phyloP scores from a whole-genome alignment of 2,329 filamentous ascomycete genomes.

The Alternaria gaisen region DNA sequence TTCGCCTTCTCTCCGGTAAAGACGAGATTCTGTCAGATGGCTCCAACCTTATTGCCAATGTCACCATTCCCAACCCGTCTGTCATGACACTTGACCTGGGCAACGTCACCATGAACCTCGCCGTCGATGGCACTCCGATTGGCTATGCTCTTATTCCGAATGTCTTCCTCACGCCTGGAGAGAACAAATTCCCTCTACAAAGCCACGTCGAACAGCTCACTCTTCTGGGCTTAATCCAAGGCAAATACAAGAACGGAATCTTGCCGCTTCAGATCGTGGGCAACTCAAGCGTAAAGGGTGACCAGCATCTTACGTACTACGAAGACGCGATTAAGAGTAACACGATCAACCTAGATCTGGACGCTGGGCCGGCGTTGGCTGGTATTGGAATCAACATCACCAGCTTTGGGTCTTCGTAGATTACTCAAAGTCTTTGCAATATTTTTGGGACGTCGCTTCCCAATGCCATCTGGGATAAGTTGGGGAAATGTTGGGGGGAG shows the following conservation, averaged over 20 bases:
- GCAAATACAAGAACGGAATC: constrained; percentile 63
- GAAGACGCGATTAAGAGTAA: constrained; percentile 62
- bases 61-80: constrained; percentile 70
- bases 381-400: constrained; percentile 40
- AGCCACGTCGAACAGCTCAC: constrained; percentile 62
- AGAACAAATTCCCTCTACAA: constrained; percentile 64
- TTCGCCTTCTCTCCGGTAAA: constrained; percentile 56
- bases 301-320: constrained; percentile 65
- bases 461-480: background rate
- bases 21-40: constrained; percentile 52
- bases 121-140: constrained; percentile 60
- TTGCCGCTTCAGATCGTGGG: constrained; percentile 66
- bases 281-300: constrained; percentile 60
- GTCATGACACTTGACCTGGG: constrained; percentile 72
- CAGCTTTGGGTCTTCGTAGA: constrained; percentile 8
- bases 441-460: background rate
- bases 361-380: constrained; percentile 48
- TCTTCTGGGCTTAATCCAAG: constrained; percentile 57
- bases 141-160: constrained; percentile 67
- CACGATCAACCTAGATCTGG: constrained; percentile 63
- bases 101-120: constrained; percentile 69
- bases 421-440: background rate
- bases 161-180: constrained; percentile 66
- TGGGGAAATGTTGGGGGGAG: background rate
- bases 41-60: constrained; percentile 69